Evolutionary conservation across 2,329 filamentous ascomycete species (phyloP).

Genomic region (Salinomyces thailandicus): DNA sequence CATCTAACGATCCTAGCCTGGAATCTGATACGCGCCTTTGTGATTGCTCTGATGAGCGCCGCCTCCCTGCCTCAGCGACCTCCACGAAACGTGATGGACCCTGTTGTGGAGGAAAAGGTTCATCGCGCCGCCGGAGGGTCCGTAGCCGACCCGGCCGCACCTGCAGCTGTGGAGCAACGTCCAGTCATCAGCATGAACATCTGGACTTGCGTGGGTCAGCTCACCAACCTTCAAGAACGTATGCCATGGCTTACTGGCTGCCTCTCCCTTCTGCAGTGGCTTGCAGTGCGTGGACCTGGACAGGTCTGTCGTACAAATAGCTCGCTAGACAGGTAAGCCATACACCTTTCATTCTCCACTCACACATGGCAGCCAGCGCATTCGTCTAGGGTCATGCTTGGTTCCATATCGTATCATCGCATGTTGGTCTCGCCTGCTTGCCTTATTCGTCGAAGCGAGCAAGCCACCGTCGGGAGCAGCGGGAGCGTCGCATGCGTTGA

Average conservation of each 20-base stretch:
- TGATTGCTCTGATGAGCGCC: constrained; percentile 55
- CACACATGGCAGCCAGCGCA: background rate
- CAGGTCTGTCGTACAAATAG: constrained; percentile 64
- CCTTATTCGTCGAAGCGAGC: constrained; percentile 8
- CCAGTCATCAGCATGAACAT: constrained; percentile 68
- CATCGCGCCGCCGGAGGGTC: background rate
- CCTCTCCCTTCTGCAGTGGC: constrained; percentile 65
- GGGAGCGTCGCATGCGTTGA: constrained; percentile 8
- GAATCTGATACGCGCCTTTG: constrained; percentile 51
- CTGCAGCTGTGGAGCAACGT: constrained; percentile 11
- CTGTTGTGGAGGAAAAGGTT: constrained; percentile 2
- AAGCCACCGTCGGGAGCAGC: constrained; percentile 9
- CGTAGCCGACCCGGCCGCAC: background rate
- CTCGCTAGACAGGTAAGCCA: constrained; percentile 76
- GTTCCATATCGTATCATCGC: too few species aligned
- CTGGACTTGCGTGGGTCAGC: constrained; percentile 61
- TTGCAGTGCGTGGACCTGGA: constrained; percentile 62
- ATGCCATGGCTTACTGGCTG: constrained; percentile 85
- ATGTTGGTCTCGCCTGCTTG: background rate
- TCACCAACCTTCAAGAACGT: constrained; percentile 63
- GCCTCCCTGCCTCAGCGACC: constrained; percentile 54
- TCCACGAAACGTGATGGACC: constrained; percentile 10
- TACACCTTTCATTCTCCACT: constrained; percentile 17
- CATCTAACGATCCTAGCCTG: constrained; percentile 41
- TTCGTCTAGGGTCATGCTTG: background rate